Base-by-base conservation (phyloP, 2,329 filamentous ascomycete genomes). In the Penicillium oxalicum region DNA sequence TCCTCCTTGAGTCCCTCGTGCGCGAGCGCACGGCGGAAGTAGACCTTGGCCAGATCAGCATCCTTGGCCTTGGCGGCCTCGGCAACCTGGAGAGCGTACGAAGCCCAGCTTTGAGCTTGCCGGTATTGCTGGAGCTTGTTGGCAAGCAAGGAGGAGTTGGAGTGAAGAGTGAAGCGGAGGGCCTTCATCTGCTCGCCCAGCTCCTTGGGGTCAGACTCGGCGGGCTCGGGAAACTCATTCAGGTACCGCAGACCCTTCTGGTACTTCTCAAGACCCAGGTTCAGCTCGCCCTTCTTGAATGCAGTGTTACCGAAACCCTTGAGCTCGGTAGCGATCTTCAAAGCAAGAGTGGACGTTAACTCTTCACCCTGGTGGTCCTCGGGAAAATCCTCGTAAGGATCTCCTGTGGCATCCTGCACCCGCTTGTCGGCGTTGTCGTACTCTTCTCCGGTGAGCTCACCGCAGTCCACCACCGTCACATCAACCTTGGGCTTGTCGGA, bases 311-410 rank as follows among this genome's bases (percentile, higher is more conserved):
- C 93, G 65, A 86, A 93, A 33, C 87, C 87, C 75, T 98, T 98
- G 70, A 95, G 82, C 57, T 88, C 88, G 4, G 79, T 76, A 2
- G 88, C 90, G 52, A 97, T 91, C 70, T 87, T 81, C 67, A 88
- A 78, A 53, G 90, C 81, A 53, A 86, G 79, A 13, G 77, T 67
- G 11, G 86, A 86, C 43, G 82, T 79, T 54, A 90, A 78, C 46
- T 83, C 76, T 47, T 81, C 72, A 41, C 78, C 74, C 54, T 76
- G 53, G 72, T 70, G 82, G 72, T 98, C 93, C 66, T 96, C 90
- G 32, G 93, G 93, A 72, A 87, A 97, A 68, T 97, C 93, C 74
- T 97, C 91, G 73, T 94, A 96, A 5, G 83, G 80, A 73, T 98
- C 93, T 55, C 93, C 93, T 11, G 87, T 88, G 45, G 81, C 76